phyloP scores from a whole-genome alignment of 306 rosid genomes.

The Elaeagnus macrophylla region DNA sequence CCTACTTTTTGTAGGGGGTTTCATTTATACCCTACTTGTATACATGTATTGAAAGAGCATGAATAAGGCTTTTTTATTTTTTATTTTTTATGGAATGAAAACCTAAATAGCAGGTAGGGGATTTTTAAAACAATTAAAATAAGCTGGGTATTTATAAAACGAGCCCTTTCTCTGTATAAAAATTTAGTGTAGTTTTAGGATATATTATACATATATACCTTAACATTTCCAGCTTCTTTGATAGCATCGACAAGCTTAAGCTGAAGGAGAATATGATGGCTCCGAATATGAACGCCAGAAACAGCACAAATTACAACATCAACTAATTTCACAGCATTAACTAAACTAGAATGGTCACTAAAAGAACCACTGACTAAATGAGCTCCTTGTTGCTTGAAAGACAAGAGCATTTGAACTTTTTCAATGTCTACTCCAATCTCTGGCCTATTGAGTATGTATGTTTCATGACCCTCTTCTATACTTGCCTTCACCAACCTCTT shows the following conservation, averaged over 20 bases:
- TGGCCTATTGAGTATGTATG: constrained; percentile 48
- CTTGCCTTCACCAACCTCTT: constrained; percentile 68
- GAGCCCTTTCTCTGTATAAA: not conserved
- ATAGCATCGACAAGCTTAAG: constrained; percentile 56
- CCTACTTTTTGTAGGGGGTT: too few relatives aligned
- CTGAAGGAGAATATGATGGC: constrained; percentile 60
- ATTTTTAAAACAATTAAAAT: not conserved
- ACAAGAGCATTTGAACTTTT: constrained; percentile 50
- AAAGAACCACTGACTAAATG: constrained; percentile 43
- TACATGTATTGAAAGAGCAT: too few relatives aligned
- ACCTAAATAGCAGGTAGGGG: too few relatives aligned
- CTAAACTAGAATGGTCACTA: constrained; percentile 39
- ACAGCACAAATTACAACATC: constrained; percentile 77
- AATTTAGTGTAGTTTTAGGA: not conserved
- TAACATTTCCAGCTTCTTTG: constrained; percentile 45
- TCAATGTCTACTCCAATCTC: constrained; percentile 68
- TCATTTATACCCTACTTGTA: too few relatives aligned
- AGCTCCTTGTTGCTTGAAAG: constrained; percentile 56
- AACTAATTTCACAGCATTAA: constrained; percentile 46
- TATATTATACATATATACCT: constrained; percentile 28
- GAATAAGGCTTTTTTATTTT: too few relatives aligned
- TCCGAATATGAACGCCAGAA: constrained; percentile 32
- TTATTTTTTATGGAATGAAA: too few relatives aligned
- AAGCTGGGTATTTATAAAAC: not conserved
- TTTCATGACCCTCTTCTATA: constrained; percentile 42